A percentile compares a stretch with the other conserved stretches of the same genome.
phyloP scores from a whole-genome alignment of 164 flowering plant genomes.

The Amborella trichopoda region DNA sequence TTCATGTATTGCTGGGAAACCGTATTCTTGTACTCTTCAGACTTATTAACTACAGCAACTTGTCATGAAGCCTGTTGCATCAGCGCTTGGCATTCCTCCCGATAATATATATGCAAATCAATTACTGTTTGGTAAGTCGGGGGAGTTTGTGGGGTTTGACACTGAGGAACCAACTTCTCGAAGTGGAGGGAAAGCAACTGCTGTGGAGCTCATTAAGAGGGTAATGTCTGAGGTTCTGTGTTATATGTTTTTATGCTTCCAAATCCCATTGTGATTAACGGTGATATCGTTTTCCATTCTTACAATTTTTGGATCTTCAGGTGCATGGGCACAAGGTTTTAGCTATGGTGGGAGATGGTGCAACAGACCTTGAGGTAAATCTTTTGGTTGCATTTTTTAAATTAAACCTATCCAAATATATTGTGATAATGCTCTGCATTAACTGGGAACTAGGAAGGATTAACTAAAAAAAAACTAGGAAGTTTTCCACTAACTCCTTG shows the following conservation, averaged over 20 bases:
- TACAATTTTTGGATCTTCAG: slow-evolving; percentile 25
- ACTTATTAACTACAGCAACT: slow-evolving; percentile 5
- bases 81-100: slow-evolving; percentile 63
- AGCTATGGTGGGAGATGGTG: slow-evolving; percentile 99
- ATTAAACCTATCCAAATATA: too few species aligned
- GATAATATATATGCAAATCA: slow-evolving; percentile 86
- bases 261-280: slow-evolving; percentile 2
- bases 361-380: slow-evolving; percentile 91
- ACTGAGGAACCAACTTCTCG: slow-evolving; percentile 81
- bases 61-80: slow-evolving; percentile 74
- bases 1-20: too few species aligned
- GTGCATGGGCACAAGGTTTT: slow-evolving; percentile 54
- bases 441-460: too few species aligned
- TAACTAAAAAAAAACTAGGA: too few species aligned
- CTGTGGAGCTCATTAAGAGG: slow-evolving; percentile 73
- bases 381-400: too few species aligned
- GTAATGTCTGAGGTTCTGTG: slow-evolving; percentile 13
- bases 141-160: slow-evolving; percentile 48
- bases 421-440: too few species aligned
- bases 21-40: slow-evolving; percentile 2
- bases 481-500: too few species aligned
- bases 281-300: background rate
- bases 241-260: background rate
- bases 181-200: slow-evolving; percentile 95
- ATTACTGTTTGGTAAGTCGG: slow-evolving; percentile 61